phyloP scores from a whole-genome alignment of 2,329 filamentous ascomycete genomes.

The Trichophyton rubrum region DNA sequence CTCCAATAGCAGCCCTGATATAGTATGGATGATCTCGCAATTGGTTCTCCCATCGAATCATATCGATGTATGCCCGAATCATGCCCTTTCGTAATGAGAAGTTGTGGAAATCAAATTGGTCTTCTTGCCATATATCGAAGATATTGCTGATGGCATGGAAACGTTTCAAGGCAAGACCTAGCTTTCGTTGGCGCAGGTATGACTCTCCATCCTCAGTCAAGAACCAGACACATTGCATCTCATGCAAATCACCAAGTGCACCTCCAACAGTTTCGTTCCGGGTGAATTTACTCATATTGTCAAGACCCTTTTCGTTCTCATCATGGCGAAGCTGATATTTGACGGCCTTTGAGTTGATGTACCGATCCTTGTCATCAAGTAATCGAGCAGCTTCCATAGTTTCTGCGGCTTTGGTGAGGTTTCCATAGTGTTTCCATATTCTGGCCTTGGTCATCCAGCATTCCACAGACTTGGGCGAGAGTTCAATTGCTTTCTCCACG shows the following conservation, averaged over 20 bases:
- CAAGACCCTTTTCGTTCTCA: slow-evolving; percentile 71
- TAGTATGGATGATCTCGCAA: slow-evolving; percentile 90
- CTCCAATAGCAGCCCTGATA: slow-evolving; percentile 66
- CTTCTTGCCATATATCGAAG: slow-evolving; percentile 95
- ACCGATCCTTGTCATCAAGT: slow-evolving; percentile 79
- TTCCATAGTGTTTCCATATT: slow-evolving; percentile 82
- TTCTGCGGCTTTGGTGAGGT: slow-evolving; percentile 65
- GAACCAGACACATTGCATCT: slow-evolving; percentile 99
- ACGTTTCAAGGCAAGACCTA: slow-evolving; percentile 79
- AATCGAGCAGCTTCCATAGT: slow-evolving; percentile 78
- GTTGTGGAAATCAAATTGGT: slow-evolving; percentile 97
- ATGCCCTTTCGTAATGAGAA: slow-evolving; percentile 96
- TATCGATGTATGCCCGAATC: slow-evolving; percentile 86
- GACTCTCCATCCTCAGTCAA: slow-evolving; percentile 90
- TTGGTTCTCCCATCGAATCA: slow-evolving; percentile 91
- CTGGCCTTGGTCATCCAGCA: slow-evolving; percentile 92
- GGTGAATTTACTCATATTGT: slow-evolving; percentile 89
- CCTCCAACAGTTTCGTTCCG: slow-evolving; percentile 79
- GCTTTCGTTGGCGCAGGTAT: slow-evolving; percentile 67
- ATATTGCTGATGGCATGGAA: slow-evolving; percentile 82
- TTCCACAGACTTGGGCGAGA: slow-evolving; percentile 71
- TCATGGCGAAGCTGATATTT: slow-evolving; percentile 94
- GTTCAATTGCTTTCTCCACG: slow-evolving; percentile 69
- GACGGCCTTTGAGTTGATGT: slow-evolving; percentile 96
- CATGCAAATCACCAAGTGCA: slow-evolving; percentile 76